A percentile compares a stretch with the other conserved stretches of the same genome.
These are phyloP conservation scores for Tolypocladium endophyticum DNA, from an alignment of 2,329 filamentous ascomycete genomes.

Conservation along the genomic window DNA sequence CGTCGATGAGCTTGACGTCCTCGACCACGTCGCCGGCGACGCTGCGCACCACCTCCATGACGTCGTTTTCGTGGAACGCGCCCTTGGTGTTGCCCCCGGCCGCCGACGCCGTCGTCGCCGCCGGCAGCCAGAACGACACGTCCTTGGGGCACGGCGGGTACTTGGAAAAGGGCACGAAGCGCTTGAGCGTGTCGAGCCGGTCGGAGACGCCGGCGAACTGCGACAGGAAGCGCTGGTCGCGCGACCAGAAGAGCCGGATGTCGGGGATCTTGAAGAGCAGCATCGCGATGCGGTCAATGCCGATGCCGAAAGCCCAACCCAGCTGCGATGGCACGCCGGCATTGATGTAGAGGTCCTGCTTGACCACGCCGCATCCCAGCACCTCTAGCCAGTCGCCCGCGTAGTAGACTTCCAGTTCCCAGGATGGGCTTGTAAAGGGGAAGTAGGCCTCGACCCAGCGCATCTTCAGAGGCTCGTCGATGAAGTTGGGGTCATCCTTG, in stretches of 20 bases:
- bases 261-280: constrained; percentile 92
- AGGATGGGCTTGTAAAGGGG: constrained; percentile 90
- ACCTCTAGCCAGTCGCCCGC: constrained; percentile 93
- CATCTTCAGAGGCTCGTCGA: constrained; percentile 66
- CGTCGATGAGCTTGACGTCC: constrained; percentile 74
- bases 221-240: constrained; percentile 70
- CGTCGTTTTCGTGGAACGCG: constrained; percentile 82
- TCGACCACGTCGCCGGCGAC: constrained; percentile 77
- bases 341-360: constrained; percentile 69
- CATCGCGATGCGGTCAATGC: constrained; percentile 94
- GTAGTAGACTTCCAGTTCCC: constrained; percentile 94
- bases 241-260: constrained; percentile 93
- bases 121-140: constrained; percentile 78
- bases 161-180: constrained; percentile 83
- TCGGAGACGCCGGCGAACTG: constrained; percentile 64
- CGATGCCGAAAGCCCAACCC: constrained; percentile 93
- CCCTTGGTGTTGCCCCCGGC: constrained; percentile 36
- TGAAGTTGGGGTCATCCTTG: constrained; percentile 35
- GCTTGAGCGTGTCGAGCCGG: constrained; percentile 36
- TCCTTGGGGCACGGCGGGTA: constrained; percentile 85
- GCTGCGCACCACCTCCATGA: constrained; percentile 89
- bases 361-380: constrained; percentile 81
- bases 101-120: constrained; percentile 23
- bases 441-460: constrained; percentile 97
- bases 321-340: constrained; percentile 65